Evolutionary conservation across 2,329 filamentous ascomycete species (phyloP).

Genomic region (Drechslerella dactyloides): DNA sequence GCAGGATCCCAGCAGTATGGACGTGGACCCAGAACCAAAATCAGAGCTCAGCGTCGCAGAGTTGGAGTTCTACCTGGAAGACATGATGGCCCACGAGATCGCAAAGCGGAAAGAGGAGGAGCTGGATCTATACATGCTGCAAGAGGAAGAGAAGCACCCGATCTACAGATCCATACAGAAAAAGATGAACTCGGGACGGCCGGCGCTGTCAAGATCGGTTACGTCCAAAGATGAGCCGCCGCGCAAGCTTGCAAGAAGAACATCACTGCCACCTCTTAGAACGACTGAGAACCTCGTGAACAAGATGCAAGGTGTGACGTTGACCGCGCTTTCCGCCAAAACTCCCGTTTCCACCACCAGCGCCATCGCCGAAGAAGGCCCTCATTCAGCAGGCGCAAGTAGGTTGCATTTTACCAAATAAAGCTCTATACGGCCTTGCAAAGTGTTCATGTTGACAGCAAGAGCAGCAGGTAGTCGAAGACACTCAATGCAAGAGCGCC

Average conservation of each 20-base stretch:
- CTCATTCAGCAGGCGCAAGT: constrained; percentile 5
- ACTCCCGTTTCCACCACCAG: neutral
- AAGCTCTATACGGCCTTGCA: neutral
- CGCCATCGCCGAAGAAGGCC: neutral
- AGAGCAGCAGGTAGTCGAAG: constrained; percentile 6
- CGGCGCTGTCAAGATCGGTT: neutral
- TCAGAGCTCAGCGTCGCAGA: constrained; percentile 27
- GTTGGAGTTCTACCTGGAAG: constrained; percentile 12
- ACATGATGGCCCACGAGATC: constrained; percentile 21
- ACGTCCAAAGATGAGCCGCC: neutral
- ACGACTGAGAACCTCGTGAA: constrained; percentile 5
- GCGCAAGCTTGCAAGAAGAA: neutral
- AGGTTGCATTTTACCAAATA: neutral
- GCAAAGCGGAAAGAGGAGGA: constrained; percentile 23
- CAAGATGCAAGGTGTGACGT: constrained; percentile 8
- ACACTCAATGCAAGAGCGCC: neutral
- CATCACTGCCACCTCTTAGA: constrained; percentile 8
- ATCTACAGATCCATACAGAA: constrained; percentile 19
- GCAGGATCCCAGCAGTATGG: constrained; percentile 9
- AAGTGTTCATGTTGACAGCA: neutral
- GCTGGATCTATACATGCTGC: constrained; percentile 19
- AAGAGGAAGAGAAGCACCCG: constrained; percentile 33
- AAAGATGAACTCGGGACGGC: constrained; percentile 10
- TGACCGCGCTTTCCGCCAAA: neutral
- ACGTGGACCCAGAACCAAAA: constrained; percentile 13